These are phyloP conservation scores for Spathaspora sp. DNA, from an alignment of 805 yeast genomes.

Conservation along the genomic window DNA sequence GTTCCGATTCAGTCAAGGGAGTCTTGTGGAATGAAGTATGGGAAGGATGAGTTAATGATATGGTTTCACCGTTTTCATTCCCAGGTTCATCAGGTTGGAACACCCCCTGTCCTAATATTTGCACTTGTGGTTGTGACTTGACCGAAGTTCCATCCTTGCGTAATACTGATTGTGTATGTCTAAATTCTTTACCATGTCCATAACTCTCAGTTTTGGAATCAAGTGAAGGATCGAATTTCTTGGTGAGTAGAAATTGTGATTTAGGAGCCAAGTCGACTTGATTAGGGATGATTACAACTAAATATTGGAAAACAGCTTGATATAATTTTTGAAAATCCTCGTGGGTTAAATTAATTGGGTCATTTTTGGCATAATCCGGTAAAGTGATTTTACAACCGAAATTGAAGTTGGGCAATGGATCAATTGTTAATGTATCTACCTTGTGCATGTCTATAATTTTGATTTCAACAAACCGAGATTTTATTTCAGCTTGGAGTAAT, in stretches of 20 bases:
- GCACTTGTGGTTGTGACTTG: slow-evolving; percentile 84
- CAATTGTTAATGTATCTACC: slow-evolving; percentile 21
- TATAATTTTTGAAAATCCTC: slow-evolving; percentile 60
- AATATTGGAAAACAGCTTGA: slow-evolving; percentile 62
- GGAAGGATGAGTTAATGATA: slow-evolving; percentile 75
- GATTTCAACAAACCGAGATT: background rate
- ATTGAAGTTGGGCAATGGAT: slow-evolving; percentile 48
- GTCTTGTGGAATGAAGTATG: slow-evolving; percentile 77
- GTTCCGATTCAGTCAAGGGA: slow-evolving; percentile 60
- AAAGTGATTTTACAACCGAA: slow-evolving; percentile 68
- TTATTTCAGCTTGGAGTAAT: too few relatives aligned
- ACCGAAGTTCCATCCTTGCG: slow-evolving; percentile 79
- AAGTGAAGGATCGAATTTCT: slow-evolving; percentile 72
- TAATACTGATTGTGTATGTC: slow-evolving; percentile 55
- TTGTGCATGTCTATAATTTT: slow-evolving; percentile 14
- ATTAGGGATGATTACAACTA: slow-evolving; percentile 72
- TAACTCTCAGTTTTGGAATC: slow-evolving; percentile 51
- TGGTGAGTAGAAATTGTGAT: slow-evolving; percentile 73
- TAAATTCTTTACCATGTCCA: slow-evolving; percentile 78
- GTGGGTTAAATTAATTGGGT: slow-evolving; percentile 66
- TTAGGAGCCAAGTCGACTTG: slow-evolving; percentile 67
- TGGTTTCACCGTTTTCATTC: slow-evolving; percentile 57
- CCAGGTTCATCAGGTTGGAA: slow-evolving; percentile 55
- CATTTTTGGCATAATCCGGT: slow-evolving; percentile 63
- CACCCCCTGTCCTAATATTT: slow-evolving; percentile 80